A percentile compares a stretch with the other conserved stretches of the same genome.
These are phyloP conservation scores for Microcos paniculata DNA, from an alignment of 345 rosid species.

Conservation along the genomic window DNA sequence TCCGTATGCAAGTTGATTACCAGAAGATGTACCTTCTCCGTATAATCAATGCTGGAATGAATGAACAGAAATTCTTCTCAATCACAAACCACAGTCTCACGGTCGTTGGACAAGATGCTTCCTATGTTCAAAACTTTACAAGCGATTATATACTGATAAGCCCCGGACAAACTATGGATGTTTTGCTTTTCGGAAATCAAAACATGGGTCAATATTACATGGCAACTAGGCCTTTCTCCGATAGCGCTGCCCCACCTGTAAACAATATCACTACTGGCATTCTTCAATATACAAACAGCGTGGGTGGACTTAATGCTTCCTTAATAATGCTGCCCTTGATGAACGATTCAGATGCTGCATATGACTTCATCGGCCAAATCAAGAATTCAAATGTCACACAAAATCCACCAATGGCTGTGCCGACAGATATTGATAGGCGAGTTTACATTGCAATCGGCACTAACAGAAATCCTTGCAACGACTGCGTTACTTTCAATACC, in stretches of 20 bases:
- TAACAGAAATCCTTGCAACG: slow-evolving; percentile 14
- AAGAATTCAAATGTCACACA: slow-evolving; percentile 8
- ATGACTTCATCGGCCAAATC: neutral
- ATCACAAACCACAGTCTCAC: too few relatives aligned
- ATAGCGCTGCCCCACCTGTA: neutral
- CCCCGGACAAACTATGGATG: slow-evolving; percentile 40
- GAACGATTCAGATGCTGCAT: neutral
- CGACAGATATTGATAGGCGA: neutral
- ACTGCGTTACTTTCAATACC: neutral
- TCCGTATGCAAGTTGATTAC: too few relatives aligned
- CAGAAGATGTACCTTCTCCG: too few relatives aligned
- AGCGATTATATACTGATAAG: slow-evolving; percentile 12
- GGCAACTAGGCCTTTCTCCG: slow-evolving; percentile 19
- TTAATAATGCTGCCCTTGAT: neutral
- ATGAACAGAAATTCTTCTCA: slow-evolving; percentile 29
- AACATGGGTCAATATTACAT: too few relatives aligned
- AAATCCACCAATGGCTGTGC: neutral
- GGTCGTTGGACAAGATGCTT: too few relatives aligned
- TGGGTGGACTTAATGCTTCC: slow-evolving; percentile 7
- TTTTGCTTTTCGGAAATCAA: slow-evolving; percentile 22
- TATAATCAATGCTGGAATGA: slow-evolving; percentile 32
- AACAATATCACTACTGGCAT: slow-evolving; percentile 28
- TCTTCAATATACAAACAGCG: too few relatives aligned
- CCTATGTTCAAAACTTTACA: slow-evolving; percentile 22
- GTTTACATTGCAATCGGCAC: slow-evolving; percentile 12